These are phyloP conservation scores for Leersia perrieri DNA, from an alignment of 176 grass and related monocot species.

Conservation along the genomic window DNA sequence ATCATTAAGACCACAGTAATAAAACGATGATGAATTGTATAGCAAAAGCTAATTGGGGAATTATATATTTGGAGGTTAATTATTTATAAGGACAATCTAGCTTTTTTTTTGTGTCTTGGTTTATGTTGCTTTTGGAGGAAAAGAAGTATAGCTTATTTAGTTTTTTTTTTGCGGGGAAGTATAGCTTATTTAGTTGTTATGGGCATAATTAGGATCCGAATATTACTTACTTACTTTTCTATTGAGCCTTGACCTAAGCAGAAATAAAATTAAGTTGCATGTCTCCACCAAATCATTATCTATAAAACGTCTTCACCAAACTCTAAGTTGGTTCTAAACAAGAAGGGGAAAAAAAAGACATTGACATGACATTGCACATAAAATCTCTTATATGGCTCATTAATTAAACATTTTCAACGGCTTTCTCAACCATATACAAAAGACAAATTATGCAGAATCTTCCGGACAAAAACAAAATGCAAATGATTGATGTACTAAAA, in stretches of 20 bases:
- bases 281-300: neutral
- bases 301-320: neutral
- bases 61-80: too few species aligned
- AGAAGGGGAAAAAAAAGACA: neutral
- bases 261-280: neutral
- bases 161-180: too few species aligned
- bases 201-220: neutral
- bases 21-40: neutral
- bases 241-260: slow-evolving; percentile 9
- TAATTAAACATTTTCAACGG: neutral
- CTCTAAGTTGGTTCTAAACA: neutral
- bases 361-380: neutral
- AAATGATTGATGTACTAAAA: neutral
- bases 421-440: neutral
- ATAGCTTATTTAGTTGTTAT: neutral
- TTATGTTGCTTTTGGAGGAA: neutral
- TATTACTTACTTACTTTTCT: neutral
- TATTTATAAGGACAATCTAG: neutral
- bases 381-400: neutral
- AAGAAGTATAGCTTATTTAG: neutral
- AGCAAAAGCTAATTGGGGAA: too few species aligned
- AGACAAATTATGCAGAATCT: neutral
- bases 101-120: neutral
- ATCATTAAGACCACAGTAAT: neutral
- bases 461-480: neutral